Percentiles rank a stretch among this genome's conserved stretches.
Evolutionary conservation across 1,284 basidiomycete species (phyloP).

Genomic region (Apiotrichum sp.): DNA sequence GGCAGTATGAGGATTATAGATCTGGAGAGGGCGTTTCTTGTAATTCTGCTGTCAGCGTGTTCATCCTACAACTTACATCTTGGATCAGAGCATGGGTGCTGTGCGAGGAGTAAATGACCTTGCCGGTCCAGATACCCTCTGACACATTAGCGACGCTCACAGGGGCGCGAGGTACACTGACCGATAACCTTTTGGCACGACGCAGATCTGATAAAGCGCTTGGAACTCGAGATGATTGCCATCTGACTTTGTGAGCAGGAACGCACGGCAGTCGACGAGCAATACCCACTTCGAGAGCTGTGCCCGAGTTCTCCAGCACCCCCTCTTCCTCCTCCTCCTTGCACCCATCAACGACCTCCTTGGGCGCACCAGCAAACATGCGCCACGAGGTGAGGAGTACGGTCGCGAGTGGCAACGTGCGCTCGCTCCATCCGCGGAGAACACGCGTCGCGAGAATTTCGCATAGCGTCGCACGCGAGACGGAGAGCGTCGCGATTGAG

Average conservation of each 20-base stretch:
- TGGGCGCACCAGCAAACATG: slow-evolving; percentile 74
- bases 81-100: slow-evolving; percentile 78
- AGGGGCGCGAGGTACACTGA: slow-evolving; percentile 14
- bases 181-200: slow-evolving; percentile 81
- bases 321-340: slow-evolving; percentile 61
- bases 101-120: slow-evolving; percentile 81
- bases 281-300: slow-evolving; percentile 63
- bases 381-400: slow-evolving; percentile 81
- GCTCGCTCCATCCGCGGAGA: slow-evolving; percentile 69
- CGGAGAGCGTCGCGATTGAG: slow-evolving; percentile 57
- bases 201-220: slow-evolving; percentile 76
- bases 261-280: no score
- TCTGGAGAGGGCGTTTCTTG: slow-evolving; percentile 82
- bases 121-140: slow-evolving; percentile 56
- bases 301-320: slow-evolving; percentile 71
- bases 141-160: slow-evolving; percentile 3
- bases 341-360: slow-evolving; percentile 57
- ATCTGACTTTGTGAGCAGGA: slow-evolving; percentile 45
- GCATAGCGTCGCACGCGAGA: slow-evolving; percentile 71
- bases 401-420: slow-evolving; percentile 67
- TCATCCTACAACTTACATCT: slow-evolving; percentile 55
- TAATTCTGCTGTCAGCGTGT: slow-evolving; percentile 61
- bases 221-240: slow-evolving; percentile 77
- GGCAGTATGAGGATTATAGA: slow-evolving; percentile 88
- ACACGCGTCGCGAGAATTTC: slow-evolving; percentile 81